Evolutionary conservation across 169 alveolate species (phyloP).

Genomic region (Theileria annulata): DNA sequence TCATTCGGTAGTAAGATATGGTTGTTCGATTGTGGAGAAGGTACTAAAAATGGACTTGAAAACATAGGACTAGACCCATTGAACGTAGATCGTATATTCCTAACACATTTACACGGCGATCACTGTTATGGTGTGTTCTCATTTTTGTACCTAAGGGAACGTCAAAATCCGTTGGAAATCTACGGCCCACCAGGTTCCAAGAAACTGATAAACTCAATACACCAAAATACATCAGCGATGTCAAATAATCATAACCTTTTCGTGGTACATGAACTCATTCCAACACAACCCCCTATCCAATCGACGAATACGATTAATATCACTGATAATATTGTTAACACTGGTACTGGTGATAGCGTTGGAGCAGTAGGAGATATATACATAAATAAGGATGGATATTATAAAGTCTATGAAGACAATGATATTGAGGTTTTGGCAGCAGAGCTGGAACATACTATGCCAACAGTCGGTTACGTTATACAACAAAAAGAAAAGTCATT

Average conservation of each 20-base stretch:
- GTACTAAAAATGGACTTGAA: slow-evolving; percentile 60
- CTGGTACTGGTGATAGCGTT: not conserved
- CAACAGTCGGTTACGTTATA: slow-evolving; percentile 83
- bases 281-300: not conserved
- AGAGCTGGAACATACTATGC: slow-evolving; percentile 76
- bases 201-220: slow-evolving; percentile 41
- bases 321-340: slow-evolving; percentile 12
- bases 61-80: slow-evolving; percentile 36
- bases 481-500: slow-evolving; percentile 43
- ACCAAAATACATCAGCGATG: slow-evolving; percentile 32
- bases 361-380: slow-evolving; percentile 30
- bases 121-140: slow-evolving; percentile 81
- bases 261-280: slow-evolving; percentile 50
- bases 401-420: slow-evolving; percentile 60
- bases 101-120: slow-evolving; percentile 86
- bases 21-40: slow-evolving; percentile 80
- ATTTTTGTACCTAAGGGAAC: slow-evolving; percentile 22
- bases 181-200: slow-evolving; percentile 79
- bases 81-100: slow-evolving; percentile 69
- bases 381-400: slow-evolving; percentile 48
- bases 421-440: slow-evolving; percentile 64
- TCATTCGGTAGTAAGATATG: slow-evolving; percentile 22
- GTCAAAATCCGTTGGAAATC: slow-evolving; percentile 57
- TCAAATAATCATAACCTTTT: slow-evolving; percentile 7
- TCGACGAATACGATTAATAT: not conserved